Base-by-base conservation (phyloP, 2,329 filamentous ascomycete species). In the Cladophialophora exuberans region DNA sequence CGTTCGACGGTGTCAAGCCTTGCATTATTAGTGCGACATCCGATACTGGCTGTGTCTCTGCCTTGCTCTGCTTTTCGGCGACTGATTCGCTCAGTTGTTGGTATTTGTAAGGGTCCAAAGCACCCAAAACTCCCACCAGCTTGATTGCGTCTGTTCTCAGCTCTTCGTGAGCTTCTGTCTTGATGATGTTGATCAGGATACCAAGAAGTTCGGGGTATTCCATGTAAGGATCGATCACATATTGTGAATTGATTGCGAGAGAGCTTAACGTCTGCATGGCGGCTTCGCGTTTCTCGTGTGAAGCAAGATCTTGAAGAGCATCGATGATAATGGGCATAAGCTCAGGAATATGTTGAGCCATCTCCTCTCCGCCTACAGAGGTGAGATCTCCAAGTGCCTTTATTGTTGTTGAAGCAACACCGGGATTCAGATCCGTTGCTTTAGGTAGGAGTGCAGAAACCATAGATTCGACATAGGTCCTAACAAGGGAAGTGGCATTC, bases 1-100 rank as follows among this genome's bases (percentile, higher is more conserved):
- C 96, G 67, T 90, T 96, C 0, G 93, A 97, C 0, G 94, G 95
- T 0, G 92, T 97, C 35, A 97, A 79, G 11, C 95, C 94, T 36
- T 90, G 91, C 93, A 99, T 99, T 80, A 99, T 97, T 25, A 99
- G 80, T 3, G 92, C 94, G 41, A 99, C 95, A 71, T 99, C 94
- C 0, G 93, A 96, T 65, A 96, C 79, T 6, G 78, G 76, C 62
- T 86, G 81, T n/a, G 82, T 79, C 67, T 87, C 84, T 41, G 84
- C 78, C 51, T 82, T 79, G 43, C 85, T 82, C 66, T 94, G 89
- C 61, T 87, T 83, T 67, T 97, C 93, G 0, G 91, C 90, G 2
- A 86, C 88, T 60, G 87, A 85, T 71, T 97, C 93, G 69, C 95
- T 89, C 17, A 64, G 64, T 74, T 82, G 79, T 74, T 93, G 93